Conservation (phyloP, 2,329 filamentous ascomycete species). For the Sporothrix protearum region DNA sequence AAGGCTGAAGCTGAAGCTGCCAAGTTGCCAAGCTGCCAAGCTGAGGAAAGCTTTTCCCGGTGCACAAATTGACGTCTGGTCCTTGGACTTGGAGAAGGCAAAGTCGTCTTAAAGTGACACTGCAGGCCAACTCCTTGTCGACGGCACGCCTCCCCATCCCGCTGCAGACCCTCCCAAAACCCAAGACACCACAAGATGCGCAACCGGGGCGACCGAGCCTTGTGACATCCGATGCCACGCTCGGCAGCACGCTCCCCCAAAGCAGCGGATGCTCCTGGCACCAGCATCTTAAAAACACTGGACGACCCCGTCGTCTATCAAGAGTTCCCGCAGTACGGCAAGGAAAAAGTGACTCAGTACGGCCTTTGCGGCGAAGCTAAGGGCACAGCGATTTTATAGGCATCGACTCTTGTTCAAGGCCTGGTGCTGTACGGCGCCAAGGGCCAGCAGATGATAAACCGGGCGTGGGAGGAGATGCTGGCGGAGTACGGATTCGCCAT, state of each 20-base stretch:
- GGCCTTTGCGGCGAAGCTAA: neutral
- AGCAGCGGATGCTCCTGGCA: neutral
- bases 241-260: neutral
- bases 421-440: neutral
- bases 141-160: neutral
- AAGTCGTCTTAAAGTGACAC: conserved; percentile 1
- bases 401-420: neutral
- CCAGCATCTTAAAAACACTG: neutral
- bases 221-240: neutral
- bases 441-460: neutral
- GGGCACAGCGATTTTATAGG: neutral
- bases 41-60: neutral
- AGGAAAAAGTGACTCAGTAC: neutral
- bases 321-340: neutral
- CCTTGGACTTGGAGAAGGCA: neutral
- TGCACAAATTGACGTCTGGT: neutral
- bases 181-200: neutral
- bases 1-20: neutral
- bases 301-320: neutral
- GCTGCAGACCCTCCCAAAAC: neutral
- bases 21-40: neutral
- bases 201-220: neutral
- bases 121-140: conserved; percentile 7
- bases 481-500: neutral
- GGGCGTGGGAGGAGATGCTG: neutral